These are phyloP conservation scores for Schizonepeta tenuifolia DNA, from an alignment of 257 asterid species.

Conservation along the genomic window DNA sequence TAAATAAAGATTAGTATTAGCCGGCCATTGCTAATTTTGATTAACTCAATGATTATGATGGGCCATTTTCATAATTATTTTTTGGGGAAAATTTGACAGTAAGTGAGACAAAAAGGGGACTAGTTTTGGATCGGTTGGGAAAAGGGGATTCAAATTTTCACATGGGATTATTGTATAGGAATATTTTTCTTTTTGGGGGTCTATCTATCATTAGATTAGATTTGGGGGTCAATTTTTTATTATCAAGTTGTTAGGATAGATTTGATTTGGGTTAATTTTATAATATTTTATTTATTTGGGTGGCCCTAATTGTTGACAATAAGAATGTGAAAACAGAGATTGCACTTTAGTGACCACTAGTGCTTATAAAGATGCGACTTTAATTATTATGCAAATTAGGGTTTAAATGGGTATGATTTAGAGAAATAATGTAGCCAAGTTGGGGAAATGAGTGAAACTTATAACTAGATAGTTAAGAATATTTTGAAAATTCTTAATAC, in stretches of 20 bases:
- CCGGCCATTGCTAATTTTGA: slow-evolving; percentile 6
- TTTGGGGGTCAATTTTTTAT: slow-evolving; percentile 24
- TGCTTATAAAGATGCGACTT: slow-evolving; percentile 22
- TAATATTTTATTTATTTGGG: slow-evolving; percentile 1
- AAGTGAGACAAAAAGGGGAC: slow-evolving; percentile 39
- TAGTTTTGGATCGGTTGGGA: slow-evolving; percentile 39
- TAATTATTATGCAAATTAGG: slow-evolving; percentile 22
- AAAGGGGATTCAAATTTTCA: slow-evolving; percentile 29
- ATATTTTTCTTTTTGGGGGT: slow-evolving; percentile 16
- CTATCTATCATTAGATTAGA: slow-evolving; percentile 26
- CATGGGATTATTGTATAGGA: slow-evolving; percentile 30
- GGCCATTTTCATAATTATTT: background rate
- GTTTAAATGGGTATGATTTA: background rate
- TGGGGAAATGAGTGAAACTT: no score
- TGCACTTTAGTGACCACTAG: background rate
- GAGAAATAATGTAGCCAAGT: background rate
- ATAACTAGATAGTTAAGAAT: no score
- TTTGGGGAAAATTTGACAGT: slow-evolving; percentile 21
- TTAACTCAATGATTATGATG: background rate
- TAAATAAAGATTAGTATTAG: no score
- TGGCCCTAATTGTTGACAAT: slow-evolving; percentile 25
- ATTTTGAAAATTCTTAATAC: no score
- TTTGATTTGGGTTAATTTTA: slow-evolving; percentile 21
- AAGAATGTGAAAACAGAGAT: slow-evolving; percentile 4
- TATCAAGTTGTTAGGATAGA: slow-evolving; percentile 19